Evolutionary conservation across 306 rosid species (phyloP).

Genomic region (Vigna angularis): DNA sequence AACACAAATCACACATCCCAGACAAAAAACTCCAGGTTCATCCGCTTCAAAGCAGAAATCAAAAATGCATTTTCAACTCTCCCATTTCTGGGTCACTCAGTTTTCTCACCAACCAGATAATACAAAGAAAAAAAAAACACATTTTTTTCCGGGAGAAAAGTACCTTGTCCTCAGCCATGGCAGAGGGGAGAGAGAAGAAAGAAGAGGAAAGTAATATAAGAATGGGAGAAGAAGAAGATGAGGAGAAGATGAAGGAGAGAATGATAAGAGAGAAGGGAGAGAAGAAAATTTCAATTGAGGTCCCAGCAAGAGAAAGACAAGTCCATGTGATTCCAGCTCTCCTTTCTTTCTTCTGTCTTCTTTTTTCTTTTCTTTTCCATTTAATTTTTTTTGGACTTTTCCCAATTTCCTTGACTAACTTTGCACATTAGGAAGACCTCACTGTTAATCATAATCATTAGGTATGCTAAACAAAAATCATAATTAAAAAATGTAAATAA

Average conservation of each 20-base stretch:
- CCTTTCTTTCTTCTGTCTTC: conserved; percentile 26
- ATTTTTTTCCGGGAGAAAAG: not conserved
- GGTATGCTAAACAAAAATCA: conserved; percentile 24
- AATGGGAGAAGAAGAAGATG: not conserved
- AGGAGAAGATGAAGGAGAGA: conserved; percentile 36
- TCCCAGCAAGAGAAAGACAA: conserved; percentile 72
- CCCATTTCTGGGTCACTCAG: conserved; percentile 20
- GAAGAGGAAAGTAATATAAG: conserved; percentile 39
- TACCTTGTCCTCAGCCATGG: conserved; percentile 97
- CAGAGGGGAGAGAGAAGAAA: conserved; percentile 20
- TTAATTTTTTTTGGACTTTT: conserved; percentile 44
- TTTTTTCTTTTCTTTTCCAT: conserved; percentile 31
- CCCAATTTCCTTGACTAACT: conserved; percentile 38
- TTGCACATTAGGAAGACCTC: conserved; percentile 39
- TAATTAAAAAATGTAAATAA: not conserved
- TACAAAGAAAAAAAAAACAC: not conserved
- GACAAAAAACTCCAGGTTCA: conserved; percentile 31
- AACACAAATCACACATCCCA: conserved; percentile 33
- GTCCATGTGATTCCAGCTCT: conserved; percentile 95
- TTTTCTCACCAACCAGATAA: conserved; percentile 41
- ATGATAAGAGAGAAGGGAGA: conserved; percentile 45
- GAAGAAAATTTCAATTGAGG: conserved; percentile 49
- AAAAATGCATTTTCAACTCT: conserved; percentile 11
- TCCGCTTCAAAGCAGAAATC: not conserved
- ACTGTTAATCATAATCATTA: conserved; percentile 48